Evolutionary conservation across 768 basidiomycete genomes (phyloP), one percentile per base, ranked within the genome.

Genomic region (Tricholomella constricta): DNA sequence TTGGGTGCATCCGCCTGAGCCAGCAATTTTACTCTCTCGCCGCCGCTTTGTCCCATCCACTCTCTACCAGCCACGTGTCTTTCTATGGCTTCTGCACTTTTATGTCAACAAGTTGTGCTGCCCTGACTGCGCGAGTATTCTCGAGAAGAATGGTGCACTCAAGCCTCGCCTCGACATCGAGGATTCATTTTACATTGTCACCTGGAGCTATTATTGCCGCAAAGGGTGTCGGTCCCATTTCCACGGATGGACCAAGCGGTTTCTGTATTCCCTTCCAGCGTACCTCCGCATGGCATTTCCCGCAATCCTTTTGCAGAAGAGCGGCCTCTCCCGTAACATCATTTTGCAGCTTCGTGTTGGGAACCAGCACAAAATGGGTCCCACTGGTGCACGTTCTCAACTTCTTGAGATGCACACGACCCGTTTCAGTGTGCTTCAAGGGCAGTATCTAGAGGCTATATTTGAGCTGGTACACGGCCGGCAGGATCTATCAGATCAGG

Each of bases 141-240:
- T 29, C 6, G 29, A 29, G 11, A 29, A 29, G 11, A 29, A 29
- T 29, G 29, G 37, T 5, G 37, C 37, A 7, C 7, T n/a, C 6
- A 6, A 7, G 5, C 37, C 37, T 38, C 37, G 37, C n/a, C 37
- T 14, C 37, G 37, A 38, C n/a, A n/a, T 38, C 37, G 37, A 38
- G 29, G 29, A 29, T 29, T 29, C 32, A 46, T 67, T 65, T 41
- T 65, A 61, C 26, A 60, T 67, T 45, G 50, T 67, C 22, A 41
- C 64, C 0, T 63, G 65, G 65, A 37, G 23, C 20, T 67, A 65
- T 17, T 67, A 65, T 45, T 65, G 65, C 36, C 54, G 61, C 2
- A 36, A 61, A 8, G 40, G 57, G 0, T 67, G 64, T 26, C 32
- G 31, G 14, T 19, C 51, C 2, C 6, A 6, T 6, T 29, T 29